Evolutionary conservation across 306 rosid species (phyloP).

Genomic region (Sicyos baderoa): DNA sequence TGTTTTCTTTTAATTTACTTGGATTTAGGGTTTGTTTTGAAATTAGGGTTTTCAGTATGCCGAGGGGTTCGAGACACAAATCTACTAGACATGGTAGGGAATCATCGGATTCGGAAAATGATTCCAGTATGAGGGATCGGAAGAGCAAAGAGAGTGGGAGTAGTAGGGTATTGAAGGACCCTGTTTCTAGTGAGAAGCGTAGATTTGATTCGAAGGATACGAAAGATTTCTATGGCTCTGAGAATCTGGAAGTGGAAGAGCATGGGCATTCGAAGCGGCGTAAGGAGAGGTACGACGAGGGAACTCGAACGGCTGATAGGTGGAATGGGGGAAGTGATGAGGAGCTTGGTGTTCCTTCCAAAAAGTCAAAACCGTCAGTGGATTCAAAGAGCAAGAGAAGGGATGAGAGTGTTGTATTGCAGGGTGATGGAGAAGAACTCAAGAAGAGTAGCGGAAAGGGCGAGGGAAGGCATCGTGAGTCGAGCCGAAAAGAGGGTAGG

Average conservation of each 20-base stretch:
- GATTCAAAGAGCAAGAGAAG: slow-evolving; percentile 74
- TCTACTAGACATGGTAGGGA: slow-evolving; percentile 80
- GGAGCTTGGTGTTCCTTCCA: slow-evolving; percentile 50
- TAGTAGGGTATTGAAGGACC: slow-evolving; percentile 66
- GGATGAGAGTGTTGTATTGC: slow-evolving; percentile 57
- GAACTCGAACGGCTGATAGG: slow-evolving; percentile 50
- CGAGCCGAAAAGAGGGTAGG: slow-evolving; percentile 60
- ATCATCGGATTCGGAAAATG: slow-evolving; percentile 85
- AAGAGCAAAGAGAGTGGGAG: slow-evolving; percentile 51
- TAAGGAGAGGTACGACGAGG: slow-evolving; percentile 48
- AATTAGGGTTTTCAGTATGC: slow-evolving; percentile 61
- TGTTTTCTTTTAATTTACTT: neutral
- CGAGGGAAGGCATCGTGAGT: slow-evolving; percentile 77
- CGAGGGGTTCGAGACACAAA: slow-evolving; percentile 92
- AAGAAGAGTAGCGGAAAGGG: slow-evolving; percentile 66
- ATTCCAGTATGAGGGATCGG: slow-evolving; percentile 66
- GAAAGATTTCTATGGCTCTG: slow-evolving; percentile 42
- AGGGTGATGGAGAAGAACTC: slow-evolving; percentile 57
- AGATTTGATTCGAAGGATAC: slow-evolving; percentile 66
- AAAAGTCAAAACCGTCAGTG: slow-evolving; percentile 48
- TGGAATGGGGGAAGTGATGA: slow-evolving; percentile 93
- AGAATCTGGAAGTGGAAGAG: slow-evolving; percentile 65
- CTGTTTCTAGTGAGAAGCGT: slow-evolving; percentile 60
- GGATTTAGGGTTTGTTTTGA: neutral
- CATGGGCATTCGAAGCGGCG: slow-evolving; percentile 73